Percentiles rank a stretch among this genome's conserved stretches.
These are phyloP conservation scores for Candida sanyaensis DNA, from an alignment of 1,139 yeast genomes.

Conservation along the genomic window DNA sequence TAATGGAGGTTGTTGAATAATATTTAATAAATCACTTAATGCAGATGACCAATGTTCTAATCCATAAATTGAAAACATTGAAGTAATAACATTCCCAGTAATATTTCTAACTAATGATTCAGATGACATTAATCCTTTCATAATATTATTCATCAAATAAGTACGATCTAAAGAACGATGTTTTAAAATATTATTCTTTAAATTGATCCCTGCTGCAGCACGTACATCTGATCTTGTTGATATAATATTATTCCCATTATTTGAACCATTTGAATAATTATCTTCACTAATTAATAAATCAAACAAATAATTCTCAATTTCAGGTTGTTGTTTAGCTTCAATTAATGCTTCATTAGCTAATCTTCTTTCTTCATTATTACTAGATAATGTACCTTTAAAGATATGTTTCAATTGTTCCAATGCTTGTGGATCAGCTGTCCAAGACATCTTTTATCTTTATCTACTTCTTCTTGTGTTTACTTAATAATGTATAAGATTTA, in stretches of 20 bases:
- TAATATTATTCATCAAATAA: slow-evolving; percentile 62
- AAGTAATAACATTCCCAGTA: slow-evolving; percentile 87
- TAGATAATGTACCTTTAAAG: slow-evolving; percentile 65
- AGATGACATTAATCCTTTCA: slow-evolving; percentile 66
- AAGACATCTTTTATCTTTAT: slow-evolving; percentile 23
- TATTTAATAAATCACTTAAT: slow-evolving; percentile 63
- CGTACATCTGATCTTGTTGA: slow-evolving; percentile 57
- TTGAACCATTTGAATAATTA: not conserved
- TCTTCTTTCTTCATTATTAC: slow-evolving; percentile 53
- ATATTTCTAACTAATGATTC: slow-evolving; percentile 74
- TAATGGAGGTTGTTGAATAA: slow-evolving; percentile 34
- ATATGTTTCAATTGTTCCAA: slow-evolving; percentile 63
- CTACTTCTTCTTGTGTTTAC: not conserved
- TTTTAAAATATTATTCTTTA: slow-evolving; percentile 69
- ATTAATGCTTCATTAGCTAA: slow-evolving; percentile 68
- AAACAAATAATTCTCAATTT: slow-evolving; percentile 76
- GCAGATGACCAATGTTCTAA: slow-evolving; percentile 73
- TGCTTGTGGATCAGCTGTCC: slow-evolving; percentile 68
- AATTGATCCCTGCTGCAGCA: slow-evolving; percentile 85
- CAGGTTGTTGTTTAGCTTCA: slow-evolving; percentile 69
- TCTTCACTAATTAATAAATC: slow-evolving; percentile 62
- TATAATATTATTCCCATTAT: not conserved
- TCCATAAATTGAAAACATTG: slow-evolving; percentile 75
- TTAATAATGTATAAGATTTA: too few relatives aligned
- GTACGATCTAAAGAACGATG: slow-evolving; percentile 37